phyloP scores from a whole-genome alignment of 768 basidiomycete species.

The Auriculariales sp. region DNA sequence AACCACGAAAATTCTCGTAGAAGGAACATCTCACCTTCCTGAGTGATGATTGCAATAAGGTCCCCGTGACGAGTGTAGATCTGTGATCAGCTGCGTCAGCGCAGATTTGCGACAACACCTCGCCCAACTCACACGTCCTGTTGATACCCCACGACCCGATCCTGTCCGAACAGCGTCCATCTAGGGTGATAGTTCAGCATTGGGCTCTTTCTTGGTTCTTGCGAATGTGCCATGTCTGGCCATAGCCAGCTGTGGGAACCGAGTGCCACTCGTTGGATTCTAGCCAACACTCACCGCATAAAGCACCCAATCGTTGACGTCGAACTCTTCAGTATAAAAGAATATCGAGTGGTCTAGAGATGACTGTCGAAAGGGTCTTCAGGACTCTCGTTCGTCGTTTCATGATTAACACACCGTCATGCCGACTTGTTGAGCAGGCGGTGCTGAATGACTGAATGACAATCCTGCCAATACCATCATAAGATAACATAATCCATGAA shows the following conservation, averaged over 20 bases:
- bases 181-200: conserved; percentile 18
- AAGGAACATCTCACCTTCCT: too few relatives aligned
- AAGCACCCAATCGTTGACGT: conserved; percentile 69
- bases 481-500: neutral
- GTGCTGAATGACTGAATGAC: neutral
- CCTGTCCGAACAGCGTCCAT: conserved; percentile 48
- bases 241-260: conserved; percentile 3
- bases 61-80: conserved; percentile 53
- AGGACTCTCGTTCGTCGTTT: neutral
- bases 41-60: conserved; percentile 61
- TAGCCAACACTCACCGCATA: conserved; percentile 49
- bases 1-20: too few relatives aligned
- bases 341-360: conserved; percentile 68
- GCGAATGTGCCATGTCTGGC: conserved; percentile 5
- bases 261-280: too few relatives aligned
- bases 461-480: too few relatives aligned
- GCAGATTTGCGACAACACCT: neutral
- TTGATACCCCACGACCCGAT: conserved; percentile 53
- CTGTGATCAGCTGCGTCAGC: conserved; percentile 20
- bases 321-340: conserved; percentile 66
- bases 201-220: neutral
- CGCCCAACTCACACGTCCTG: conserved; percentile 46
- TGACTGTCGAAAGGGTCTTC: conserved; percentile 25
- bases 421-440: neutral
- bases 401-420: conserved; percentile 1